Base-by-base conservation (phyloP, 495 filamentous ascomycete genomes). In the Penicillium daleae region DNA sequence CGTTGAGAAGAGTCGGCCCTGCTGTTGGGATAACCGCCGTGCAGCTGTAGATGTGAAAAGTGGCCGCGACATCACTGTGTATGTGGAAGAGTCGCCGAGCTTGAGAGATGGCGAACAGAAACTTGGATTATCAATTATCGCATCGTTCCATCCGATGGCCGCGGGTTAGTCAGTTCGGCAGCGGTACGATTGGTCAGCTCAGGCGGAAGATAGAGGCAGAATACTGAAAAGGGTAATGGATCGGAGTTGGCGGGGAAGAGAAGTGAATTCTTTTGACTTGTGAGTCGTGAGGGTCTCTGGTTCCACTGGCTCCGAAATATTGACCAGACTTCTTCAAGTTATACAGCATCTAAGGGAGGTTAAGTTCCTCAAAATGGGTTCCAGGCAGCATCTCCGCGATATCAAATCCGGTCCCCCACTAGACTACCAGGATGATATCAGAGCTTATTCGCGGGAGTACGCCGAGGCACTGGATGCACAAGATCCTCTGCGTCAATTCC, bases 401-500 rank as follows among this genome's bases (percentile, higher is more conserved):
- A 67, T 74, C 57, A 72, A 71, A 52, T 62, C 56, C 24, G 70
- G 70, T 1, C 65, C 72, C 57, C 75, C 73, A 56, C 77, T 75
- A 62, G 60, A 72, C 33, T 74, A 79, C 56, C 48, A 64, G 31
- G 74, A 80, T 59, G 76, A 79, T 77, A 74, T 73, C 66, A 71
- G 72, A 64, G 72, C 74, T 10, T 73, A 74, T 56, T 72, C 69
- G 4, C 70, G 71, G 57, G 84, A 84, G 59, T 86, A 90, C 78
- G 89, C 92, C 53, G 72, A 78, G 33, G 74, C 78, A 54, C 78
- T 92, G 32, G 94, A 97, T 75, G 75, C 73, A 12, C 77, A 85
- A 66, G 94, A 97, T 74, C 71, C 80, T 26, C 82, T 99, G 53
- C 76, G 77, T 29, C 76, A 83, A 32, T 84, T 93, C 35, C 86